Conservation (phyloP, 1,284 basidiomycete species). For the Lentinula novae-zelandiae region DNA sequence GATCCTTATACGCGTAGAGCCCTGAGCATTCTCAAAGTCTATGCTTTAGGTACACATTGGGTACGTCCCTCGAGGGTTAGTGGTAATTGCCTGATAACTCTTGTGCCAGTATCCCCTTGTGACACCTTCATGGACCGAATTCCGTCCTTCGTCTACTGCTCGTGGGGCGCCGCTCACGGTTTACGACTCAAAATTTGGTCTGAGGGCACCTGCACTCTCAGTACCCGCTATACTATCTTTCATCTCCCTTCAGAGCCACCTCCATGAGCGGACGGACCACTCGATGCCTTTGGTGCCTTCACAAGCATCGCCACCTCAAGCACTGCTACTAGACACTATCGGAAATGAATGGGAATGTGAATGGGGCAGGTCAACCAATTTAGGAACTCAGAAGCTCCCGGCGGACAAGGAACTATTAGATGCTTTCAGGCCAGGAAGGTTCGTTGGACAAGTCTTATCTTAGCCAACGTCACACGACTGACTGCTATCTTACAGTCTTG, state of each 20-base stretch:
- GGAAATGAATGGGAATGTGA: slow-evolving; percentile 53
- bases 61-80: slow-evolving; percentile 34
- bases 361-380: slow-evolving; percentile 52
- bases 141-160: slow-evolving; percentile 33
- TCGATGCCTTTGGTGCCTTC: slow-evolving; percentile 35
- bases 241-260: slow-evolving; percentile 49
- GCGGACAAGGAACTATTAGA: slow-evolving; percentile 31
- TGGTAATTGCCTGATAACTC: slow-evolving; percentile 4
- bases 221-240: slow-evolving; percentile 70
- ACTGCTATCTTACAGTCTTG: slow-evolving; percentile 38
- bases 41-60: slow-evolving; percentile 64
- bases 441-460: neutral
- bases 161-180: slow-evolving; percentile 22
- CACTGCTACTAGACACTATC: slow-evolving; percentile 14
- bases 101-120: slow-evolving; percentile 53
- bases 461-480: neutral
- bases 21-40: slow-evolving; percentile 49
- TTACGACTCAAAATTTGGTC: slow-evolving; percentile 40
- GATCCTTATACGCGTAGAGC: slow-evolving; percentile 40
- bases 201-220: slow-evolving; percentile 55
- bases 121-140: slow-evolving; percentile 54
- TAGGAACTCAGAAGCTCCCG: slow-evolving; percentile 27
- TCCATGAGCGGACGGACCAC: slow-evolving; percentile 28
- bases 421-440: slow-evolving; percentile 56
- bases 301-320: slow-evolving; percentile 26